A percentile compares a stretch with the other conserved stretches of the same genome.
Conservation (phyloP, 75 land plant species). For the Gnetum montanum region DNA sequence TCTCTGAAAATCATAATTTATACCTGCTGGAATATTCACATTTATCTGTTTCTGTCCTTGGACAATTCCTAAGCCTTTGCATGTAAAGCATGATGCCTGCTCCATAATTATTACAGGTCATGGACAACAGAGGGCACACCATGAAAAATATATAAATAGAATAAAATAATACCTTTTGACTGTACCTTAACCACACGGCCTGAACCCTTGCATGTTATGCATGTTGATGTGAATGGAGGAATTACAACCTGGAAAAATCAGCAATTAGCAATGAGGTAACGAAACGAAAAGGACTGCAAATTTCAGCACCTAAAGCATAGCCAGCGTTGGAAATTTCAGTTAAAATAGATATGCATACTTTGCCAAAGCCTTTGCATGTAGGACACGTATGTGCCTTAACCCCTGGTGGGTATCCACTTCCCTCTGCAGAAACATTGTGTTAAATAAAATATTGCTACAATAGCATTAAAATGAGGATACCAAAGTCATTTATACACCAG, state of each 20-base stretch:
- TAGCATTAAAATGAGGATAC: too few relatives aligned
- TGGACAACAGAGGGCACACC: too few relatives aligned
- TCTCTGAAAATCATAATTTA: not conserved
- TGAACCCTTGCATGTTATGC: constrained; percentile 52
- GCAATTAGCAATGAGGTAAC: constrained; percentile 1
- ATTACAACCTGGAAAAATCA: constrained; percentile 34
- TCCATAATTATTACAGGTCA: not conserved
- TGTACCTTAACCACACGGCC: constrained; percentile 54
- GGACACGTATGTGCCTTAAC: constrained; percentile 45
- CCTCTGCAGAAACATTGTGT: too few relatives aligned
- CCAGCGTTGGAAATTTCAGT: not conserved
- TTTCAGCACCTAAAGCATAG: not conserved
- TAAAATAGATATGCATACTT: constrained; percentile 28
- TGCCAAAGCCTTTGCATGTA: constrained; percentile 61
- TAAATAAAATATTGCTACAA: too few relatives aligned
- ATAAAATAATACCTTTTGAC: not conserved
- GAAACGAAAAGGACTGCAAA: not conserved
- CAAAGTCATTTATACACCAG: too few relatives aligned
- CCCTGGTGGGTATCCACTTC: constrained; percentile 57
- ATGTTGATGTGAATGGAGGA: constrained; percentile 61
- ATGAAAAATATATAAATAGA: too few relatives aligned
- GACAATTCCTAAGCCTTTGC: constrained; percentile 67
- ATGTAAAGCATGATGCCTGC: constrained; percentile 56
- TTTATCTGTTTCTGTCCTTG: constrained; percentile 49
- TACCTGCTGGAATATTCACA: constrained; percentile 83